phyloP scores from a whole-genome alignment of 2,329 filamentous ascomycete species.

The Exophiala sp. region DNA sequence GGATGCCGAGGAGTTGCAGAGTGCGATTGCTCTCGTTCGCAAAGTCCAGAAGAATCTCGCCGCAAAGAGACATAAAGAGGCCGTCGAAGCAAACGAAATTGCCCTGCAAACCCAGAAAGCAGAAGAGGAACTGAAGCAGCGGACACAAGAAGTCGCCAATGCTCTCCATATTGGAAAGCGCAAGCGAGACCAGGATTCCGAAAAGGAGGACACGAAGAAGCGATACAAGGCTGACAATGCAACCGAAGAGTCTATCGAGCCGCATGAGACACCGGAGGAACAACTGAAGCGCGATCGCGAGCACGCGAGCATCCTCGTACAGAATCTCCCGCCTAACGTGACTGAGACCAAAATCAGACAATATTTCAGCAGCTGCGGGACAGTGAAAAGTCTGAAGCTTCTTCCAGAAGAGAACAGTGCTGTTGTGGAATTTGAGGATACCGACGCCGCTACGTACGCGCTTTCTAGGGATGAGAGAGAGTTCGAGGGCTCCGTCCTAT shows the following conservation, averaged over 20 bases:
- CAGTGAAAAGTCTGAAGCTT: slow-evolving; percentile 69
- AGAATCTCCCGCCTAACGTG: slow-evolving; percentile 64
- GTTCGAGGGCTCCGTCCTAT: slow-evolving; percentile 66
- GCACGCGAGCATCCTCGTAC: slow-evolving; percentile 76
- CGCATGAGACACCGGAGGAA: slow-evolving; percentile 35
- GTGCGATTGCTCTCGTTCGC: slow-evolving; percentile 66
- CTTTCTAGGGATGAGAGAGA: slow-evolving; percentile 74
- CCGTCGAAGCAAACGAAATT: slow-evolving; percentile 49
- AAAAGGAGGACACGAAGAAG: slow-evolving; percentile 55
- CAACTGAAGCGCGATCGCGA: slow-evolving; percentile 75
- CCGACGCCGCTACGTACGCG: slow-evolving; percentile 75
- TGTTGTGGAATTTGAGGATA: slow-evolving; percentile 75
- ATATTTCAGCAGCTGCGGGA: slow-evolving; percentile 87
- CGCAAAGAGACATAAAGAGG: slow-evolving; percentile 61
- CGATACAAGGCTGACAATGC: slow-evolving; percentile 53
- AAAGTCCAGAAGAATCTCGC: slow-evolving; percentile 59
- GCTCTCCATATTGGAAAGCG: slow-evolving; percentile 52
- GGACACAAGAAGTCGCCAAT: slow-evolving; percentile 27
- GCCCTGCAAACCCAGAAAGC: slow-evolving; percentile 30
- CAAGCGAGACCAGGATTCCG: slow-evolving; percentile 60
- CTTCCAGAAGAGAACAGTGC: slow-evolving; percentile 62
- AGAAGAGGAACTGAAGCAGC: slow-evolving; percentile 30
- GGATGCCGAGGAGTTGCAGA: slow-evolving; percentile 65
- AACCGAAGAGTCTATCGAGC: slow-evolving; percentile 30
- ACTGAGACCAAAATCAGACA: slow-evolving; percentile 70